These are phyloP conservation scores for Aspergillus carbonarius DNA, from an alignment of 2,329 filamentous ascomycete species.

Conservation along the genomic window DNA sequence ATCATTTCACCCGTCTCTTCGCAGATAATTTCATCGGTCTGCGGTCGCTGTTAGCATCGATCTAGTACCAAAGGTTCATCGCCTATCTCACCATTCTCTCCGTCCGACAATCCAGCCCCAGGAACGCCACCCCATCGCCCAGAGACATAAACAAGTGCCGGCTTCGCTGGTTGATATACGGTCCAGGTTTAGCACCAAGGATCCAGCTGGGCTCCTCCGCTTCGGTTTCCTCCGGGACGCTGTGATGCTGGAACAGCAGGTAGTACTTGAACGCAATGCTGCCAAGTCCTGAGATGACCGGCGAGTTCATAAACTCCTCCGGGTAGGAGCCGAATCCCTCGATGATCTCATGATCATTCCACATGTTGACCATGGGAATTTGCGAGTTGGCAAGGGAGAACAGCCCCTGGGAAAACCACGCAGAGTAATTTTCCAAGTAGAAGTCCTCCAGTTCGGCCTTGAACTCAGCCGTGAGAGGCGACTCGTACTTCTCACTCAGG, in stretches of 20 bases:
- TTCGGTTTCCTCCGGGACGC: constrained; percentile 75
- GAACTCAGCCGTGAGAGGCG: constrained; percentile 76
- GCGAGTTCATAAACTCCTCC: constrained; percentile 84
- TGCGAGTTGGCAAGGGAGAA: constrained; percentile 91
- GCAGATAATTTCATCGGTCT: constrained; percentile 73
- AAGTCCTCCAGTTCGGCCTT: constrained; percentile 85
- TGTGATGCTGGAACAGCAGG: constrained; percentile 97
- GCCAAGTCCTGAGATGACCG: constrained; percentile 85
- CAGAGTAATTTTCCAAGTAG: constrained; percentile 82
- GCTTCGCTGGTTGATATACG: constrained; percentile 85
- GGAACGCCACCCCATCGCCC: constrained; percentile 73
- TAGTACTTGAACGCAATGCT: constrained; percentile 98
- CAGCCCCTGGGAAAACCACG: constrained; percentile 95
- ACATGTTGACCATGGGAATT: constrained; percentile 98
- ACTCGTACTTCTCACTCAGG: constrained; percentile 72
- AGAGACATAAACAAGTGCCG: constrained; percentile 83
- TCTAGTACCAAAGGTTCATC: not conserved
- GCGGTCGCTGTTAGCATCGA: constrained; percentile 23
- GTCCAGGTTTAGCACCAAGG: constrained; percentile 73
- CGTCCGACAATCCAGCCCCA: constrained; percentile 88
- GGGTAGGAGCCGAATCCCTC: constrained; percentile 93
- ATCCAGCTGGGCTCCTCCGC: constrained; percentile 88
- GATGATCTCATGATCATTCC: constrained; percentile 91
- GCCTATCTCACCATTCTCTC: constrained; percentile 64
- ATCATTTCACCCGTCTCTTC: constrained; percentile 82